Conservation (phyloP, 495 filamentous ascomycete genomes). For the Trichoderma virens region DNA sequence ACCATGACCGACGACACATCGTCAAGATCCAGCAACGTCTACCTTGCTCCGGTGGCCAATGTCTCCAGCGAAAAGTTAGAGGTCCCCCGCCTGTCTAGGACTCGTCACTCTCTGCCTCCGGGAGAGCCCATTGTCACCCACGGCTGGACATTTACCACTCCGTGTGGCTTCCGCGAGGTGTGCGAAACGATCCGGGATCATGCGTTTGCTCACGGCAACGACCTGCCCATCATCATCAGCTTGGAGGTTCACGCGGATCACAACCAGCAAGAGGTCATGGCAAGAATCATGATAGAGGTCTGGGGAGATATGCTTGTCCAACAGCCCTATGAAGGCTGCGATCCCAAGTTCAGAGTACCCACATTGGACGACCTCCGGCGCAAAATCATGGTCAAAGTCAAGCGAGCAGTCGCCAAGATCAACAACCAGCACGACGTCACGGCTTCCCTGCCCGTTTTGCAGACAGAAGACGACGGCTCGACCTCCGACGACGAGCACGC, state of each 20-base stretch:
- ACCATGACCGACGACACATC: not conserved
- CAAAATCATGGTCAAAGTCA: constrained; percentile 90
- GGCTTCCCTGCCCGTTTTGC: constrained; percentile 17
- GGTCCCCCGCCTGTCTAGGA: constrained; percentile 15
- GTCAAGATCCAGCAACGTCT: constrained; percentile 2
- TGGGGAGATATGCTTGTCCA: constrained; percentile 72
- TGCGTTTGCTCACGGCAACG: constrained; percentile 53
- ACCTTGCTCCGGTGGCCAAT: not conserved
- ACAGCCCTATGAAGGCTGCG: constrained; percentile 30
- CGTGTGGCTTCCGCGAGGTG: constrained; percentile 78
- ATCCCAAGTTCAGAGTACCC: constrained; percentile 54
- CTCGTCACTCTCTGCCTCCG: constrained; percentile 24
- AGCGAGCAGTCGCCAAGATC: constrained; percentile 47
- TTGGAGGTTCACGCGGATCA: constrained; percentile 78
- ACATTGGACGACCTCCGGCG: constrained; percentile 57
- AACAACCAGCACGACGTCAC: constrained; percentile 17
- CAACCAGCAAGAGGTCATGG: constrained; percentile 83
- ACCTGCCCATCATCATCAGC: constrained; percentile 80
- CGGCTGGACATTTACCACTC: constrained; percentile 79
- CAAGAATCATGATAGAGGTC: constrained; percentile 81
- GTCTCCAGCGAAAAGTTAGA: not conserved
- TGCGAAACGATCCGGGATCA: constrained; percentile 71
- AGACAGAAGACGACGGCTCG: constrained; percentile 22
- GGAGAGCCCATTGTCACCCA: constrained; percentile 69
- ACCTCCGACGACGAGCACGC: constrained; percentile 23